A percentile compares a stretch with the other conserved stretches of the same genome.
These are phyloP conservation scores for Pseudocercospora fijiensis DNA, from an alignment of 2,329 filamentous ascomycete genomes.

Conservation along the genomic window DNA sequence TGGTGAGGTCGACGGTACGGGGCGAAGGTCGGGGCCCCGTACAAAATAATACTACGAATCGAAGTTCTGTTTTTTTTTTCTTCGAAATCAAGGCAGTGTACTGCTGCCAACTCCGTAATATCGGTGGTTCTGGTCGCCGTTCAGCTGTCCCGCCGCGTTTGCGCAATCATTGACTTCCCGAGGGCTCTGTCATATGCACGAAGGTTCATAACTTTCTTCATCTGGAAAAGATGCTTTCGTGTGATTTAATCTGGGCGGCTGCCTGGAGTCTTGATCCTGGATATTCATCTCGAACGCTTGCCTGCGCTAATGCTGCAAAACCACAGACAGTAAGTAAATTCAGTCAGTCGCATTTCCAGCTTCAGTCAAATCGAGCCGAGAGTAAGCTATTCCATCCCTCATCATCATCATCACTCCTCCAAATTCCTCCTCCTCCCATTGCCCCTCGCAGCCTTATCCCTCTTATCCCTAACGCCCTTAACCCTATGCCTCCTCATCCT, in stretches of 20 bases:
- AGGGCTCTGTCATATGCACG: not conserved
- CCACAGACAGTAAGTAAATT: no score
- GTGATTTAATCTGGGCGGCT: no score
- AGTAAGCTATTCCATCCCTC: not conserved
- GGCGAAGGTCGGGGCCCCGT: not conserved
- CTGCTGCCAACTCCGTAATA: not conserved
- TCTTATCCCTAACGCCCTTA: slow-evolving; percentile 39
- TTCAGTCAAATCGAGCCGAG: no score
- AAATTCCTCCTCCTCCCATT: slow-evolving; percentile 31
- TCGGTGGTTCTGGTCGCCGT: not conserved
- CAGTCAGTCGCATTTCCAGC: no score
- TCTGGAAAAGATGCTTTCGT: no score
- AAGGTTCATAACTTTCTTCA: no score
- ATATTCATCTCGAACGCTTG: no score
- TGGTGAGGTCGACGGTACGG: not conserved
- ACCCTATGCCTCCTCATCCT: slow-evolving; percentile 39
- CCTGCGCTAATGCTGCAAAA: no score
- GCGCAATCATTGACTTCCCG: not conserved
- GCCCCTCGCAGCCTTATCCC: slow-evolving; percentile 38
- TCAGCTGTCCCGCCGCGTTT: not conserved
- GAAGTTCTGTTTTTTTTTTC: not conserved
- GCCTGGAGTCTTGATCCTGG: no score
- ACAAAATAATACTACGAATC: not conserved
- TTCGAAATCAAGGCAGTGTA: not conserved
- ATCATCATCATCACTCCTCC: not conserved